Evolutionary conservation across 306 rosid species (phyloP), one percentile per base, ranked within the genome.

Genomic region (Betula pendula): DNA sequence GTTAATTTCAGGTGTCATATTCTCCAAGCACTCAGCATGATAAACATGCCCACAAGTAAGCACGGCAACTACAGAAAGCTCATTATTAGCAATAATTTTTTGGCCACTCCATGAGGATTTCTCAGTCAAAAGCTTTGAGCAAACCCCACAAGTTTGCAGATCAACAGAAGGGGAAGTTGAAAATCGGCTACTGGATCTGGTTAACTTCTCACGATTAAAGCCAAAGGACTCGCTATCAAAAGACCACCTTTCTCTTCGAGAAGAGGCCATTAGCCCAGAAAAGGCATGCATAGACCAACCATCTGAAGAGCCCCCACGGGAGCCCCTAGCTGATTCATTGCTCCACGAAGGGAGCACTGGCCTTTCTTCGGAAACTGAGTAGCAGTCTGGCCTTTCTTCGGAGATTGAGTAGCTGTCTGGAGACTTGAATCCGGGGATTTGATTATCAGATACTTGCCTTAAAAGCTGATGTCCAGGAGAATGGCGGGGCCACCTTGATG

Each of bases 21-120:
- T 70, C 90, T 94, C 98, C 87, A 94, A 79, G 71, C 98, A 94
- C 78, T 94, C 98, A 8, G 96, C 92, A 79, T 94, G 98, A 88
- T 92, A 92, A 44, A 87, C 88, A 56, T 92, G 97, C 40, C 95
- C 96, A 83, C 98, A 94, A 45, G 80, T 78, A 76, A 94, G 88
- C 70, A 94, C 95, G 27, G 98, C 85, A 70, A 90, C 96, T 40
- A 92, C 93, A 63, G 91, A 71, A 45, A 87, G 84, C 53, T 89
- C 94, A 77, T 79, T 84, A 71, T 72, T 84, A 13, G 84, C 82
- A 76, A 84, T 73, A 52, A 85, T 85, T 86, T 86, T 89, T 65
- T 87, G 89, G 86, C 79, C 47, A 71, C 90, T 82, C 93, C 89
- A 87, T 47, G 81, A 81, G 71, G 91, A 84, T 68, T 76, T 89